Percentiles rank a stretch among this genome's conserved stretches.
These are phyloP conservation scores for Angomonas desouzai DNA, from an alignment of 208 protist genomes.

Conservation along the genomic window DNA sequence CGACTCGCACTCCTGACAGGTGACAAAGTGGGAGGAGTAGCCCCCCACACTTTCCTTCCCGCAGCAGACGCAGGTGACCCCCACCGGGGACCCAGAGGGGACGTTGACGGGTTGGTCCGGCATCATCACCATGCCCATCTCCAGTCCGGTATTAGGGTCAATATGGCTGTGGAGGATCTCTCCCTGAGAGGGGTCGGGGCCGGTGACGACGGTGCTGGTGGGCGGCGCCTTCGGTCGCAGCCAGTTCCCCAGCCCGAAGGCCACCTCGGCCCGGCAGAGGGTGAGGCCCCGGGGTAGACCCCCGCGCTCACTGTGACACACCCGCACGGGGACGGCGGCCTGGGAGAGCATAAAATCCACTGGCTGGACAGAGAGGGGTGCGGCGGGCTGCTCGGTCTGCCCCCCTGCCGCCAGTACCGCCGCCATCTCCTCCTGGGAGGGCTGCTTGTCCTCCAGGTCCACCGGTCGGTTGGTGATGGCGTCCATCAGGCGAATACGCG, in stretches of 20 bases:
- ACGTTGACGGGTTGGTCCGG: neutral
- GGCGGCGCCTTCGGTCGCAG: constrained; percentile 8
- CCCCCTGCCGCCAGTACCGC: constrained; percentile 7
- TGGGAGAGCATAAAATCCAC: constrained; percentile 32
- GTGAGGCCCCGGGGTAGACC: constrained; percentile 39
- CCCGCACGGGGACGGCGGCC: constrained; percentile 22
- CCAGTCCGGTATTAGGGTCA: constrained; percentile 11
- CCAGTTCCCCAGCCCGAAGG: constrained; percentile 28
- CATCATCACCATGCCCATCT: constrained; percentile 10
- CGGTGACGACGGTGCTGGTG: neutral
- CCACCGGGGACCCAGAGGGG: neutral
- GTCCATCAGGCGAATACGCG: constrained; percentile 20
- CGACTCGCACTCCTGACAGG: constrained; percentile 25
- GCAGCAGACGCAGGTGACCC: constrained; percentile 16
- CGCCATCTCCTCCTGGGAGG: constrained; percentile 18
- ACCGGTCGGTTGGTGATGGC: constrained; percentile 5
- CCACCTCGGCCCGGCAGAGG: constrained; percentile 16
- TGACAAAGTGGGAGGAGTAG: neutral
- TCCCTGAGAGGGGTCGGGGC: neutral
- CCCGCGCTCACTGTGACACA: constrained; percentile 43
- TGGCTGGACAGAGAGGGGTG: constrained; percentile 4
- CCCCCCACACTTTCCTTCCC: constrained; percentile 13
- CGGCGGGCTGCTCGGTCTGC: neutral
- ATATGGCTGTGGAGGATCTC: constrained; percentile 5
- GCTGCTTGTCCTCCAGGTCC: constrained; percentile 6